Evolutionary conservation across 495 filamentous ascomycete genomes (phyloP), one percentile per base, ranked within the genome.

Genomic region (Penicillium longicatenatum): DNA sequence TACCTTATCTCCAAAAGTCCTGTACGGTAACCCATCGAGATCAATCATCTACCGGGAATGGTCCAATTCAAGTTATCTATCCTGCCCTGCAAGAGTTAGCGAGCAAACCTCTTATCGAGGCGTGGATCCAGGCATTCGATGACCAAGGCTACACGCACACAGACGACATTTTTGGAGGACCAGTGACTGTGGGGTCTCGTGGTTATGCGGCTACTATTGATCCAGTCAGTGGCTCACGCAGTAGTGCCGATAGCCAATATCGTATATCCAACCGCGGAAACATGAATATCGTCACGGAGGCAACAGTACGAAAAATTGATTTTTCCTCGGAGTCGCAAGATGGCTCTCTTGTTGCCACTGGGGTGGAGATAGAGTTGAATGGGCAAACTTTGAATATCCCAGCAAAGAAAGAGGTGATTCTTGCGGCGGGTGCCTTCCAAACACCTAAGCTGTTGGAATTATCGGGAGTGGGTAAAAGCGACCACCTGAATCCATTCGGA

Each of bases 381-480:
- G 64, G 63, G 29, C 52, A 48, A 16, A 41, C n/a, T 45, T 63
- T 56, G 30, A 65, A 7, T 0, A n/a, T 66, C 20, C 50, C 48
- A 9, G 62, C 65, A n/a, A 54, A 12, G 3, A 61, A 54, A 31
- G 84, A 87, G 52, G 69, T 85, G 20, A 78, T 87, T 30, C 37
- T 86, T 4, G 75, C 78, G 0, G 81, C 81, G 2, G 84, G 84
- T 0, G 66, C 68, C 6, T 63, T 85, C 19, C 74, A 81, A 35
- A 79, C 80, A 4, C 79, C 82, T 0, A 79, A 82, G 52, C 31
- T 85, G 0, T 70, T 86, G 0, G 79, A 85, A 60, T 61, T 82
- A 0, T 84, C 81, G 0, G 83, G 83, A 0, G 69, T 86, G 4
- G 68, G 63, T 0, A 41, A 51, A 16, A 60, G 52, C 29, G 52